phyloP scores from a whole-genome alignment of 2,329 filamentous ascomycete species.

The Thelonectria olida region DNA sequence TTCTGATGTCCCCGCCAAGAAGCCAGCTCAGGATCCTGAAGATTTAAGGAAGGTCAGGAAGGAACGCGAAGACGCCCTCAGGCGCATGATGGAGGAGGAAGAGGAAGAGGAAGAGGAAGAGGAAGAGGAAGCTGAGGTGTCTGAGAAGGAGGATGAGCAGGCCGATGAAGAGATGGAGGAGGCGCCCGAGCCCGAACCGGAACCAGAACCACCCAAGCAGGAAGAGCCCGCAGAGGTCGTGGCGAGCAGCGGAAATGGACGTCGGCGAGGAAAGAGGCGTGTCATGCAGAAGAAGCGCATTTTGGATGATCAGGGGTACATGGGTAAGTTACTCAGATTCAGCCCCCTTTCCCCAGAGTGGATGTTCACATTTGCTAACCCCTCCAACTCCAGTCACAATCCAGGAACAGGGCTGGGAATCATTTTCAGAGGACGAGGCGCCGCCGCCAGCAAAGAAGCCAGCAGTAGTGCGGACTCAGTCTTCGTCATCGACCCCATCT shows the following conservation, averaged over 20 bases:
- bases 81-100: slow-evolving; percentile 64
- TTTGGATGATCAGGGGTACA: slow-evolving; percentile 88
- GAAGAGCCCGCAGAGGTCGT: slow-evolving; percentile 62
- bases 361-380: slow-evolving; percentile 21
- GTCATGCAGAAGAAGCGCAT: slow-evolving; percentile 89
- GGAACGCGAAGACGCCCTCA: slow-evolving; percentile 50
- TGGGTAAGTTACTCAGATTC: slow-evolving; percentile 69
- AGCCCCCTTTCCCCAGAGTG: neutral
- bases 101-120: slow-evolving; percentile 69
- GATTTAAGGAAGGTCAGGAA: slow-evolving; percentile 43
- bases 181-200: slow-evolving; percentile 49
- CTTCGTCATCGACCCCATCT: slow-evolving; percentile 43
- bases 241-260: slow-evolving; percentile 63
- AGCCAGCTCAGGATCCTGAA: slow-evolving; percentile 35
- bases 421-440: slow-evolving; percentile 89
- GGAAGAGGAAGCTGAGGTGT: slow-evolving; percentile 63
- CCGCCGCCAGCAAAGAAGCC: slow-evolving; percentile 60
- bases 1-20: slow-evolving; percentile 42
- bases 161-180: slow-evolving; percentile 54
- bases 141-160: slow-evolving; percentile 48
- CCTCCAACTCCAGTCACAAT: slow-evolving; percentile 72
- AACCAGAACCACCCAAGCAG: slow-evolving; percentile 46
- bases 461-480: slow-evolving; percentile 52
- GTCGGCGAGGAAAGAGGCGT: slow-evolving; percentile 78
- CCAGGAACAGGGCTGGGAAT: slow-evolving; percentile 88